Base-by-base conservation (phyloP, 257 asterid species). In the Solanum sejunctum region DNA sequence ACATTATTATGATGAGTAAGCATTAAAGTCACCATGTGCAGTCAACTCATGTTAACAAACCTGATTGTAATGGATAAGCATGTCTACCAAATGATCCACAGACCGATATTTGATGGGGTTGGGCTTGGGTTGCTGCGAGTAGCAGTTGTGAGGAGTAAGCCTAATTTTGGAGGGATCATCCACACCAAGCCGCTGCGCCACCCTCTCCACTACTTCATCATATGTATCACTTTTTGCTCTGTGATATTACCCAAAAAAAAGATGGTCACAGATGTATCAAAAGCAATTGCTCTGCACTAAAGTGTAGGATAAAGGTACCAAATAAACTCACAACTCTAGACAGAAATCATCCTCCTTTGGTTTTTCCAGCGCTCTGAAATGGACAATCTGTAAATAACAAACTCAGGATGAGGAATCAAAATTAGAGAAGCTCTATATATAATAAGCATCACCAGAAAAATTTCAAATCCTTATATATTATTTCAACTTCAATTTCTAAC, bases 41-140 rank as follows among this genome's bases (percentile, higher is more conserved):
- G 43, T 43, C 49, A 63, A 58, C 32, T 58, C 56, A 47, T 52
- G 82, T 61, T 55, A 61, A 85, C 77, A 55, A 84, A 96, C 99
- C 99, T 97, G 99, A 89, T 95, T 95, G 95, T 95, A 94, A 90
- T 97, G 99, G 80, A 97, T 95, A 86, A 97, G 98, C 99, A 97
- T 94, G 86, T 95, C 98, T 89, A 91, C 80, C 91, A 97, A 91
- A 84, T 91, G 94, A 84, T 95, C 97, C 84, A 97, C 97, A 66
- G 98, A 90, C 88, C 98, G 92, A 82, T 93, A 97, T 89, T 94
- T 95, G 84, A 97, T 92, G 0, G 93, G 97, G 87, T 90, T 92
- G 70, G 99, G 99, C 90, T 97, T 97, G 12, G 99, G 99, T 89
- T 94, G 99, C 91, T 95, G 99, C 26, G 99, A 95, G 84, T 97